These are phyloP conservation scores for Helotiales sp. DNA, from an alignment of 2,329 filamentous ascomycete species.

Conservation along the genomic window DNA sequence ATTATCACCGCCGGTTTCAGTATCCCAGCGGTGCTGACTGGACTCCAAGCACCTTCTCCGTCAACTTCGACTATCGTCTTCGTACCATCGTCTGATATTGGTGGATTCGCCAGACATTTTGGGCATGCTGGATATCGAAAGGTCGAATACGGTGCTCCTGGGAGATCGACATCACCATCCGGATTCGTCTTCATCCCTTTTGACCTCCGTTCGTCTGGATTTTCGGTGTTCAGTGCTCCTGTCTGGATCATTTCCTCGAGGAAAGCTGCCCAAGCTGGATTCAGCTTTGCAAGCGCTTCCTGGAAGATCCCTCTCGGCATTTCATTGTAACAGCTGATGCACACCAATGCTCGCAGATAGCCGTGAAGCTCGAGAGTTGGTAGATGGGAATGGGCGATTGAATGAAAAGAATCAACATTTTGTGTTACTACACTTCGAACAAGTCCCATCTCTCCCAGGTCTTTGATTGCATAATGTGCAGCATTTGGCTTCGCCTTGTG, in stretches of 20 bases:
- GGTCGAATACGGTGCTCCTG: constrained; percentile 81
- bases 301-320: constrained; percentile 76
- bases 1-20: constrained; percentile 93
- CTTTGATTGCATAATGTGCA: constrained; percentile 74
- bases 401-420: constrained; percentile 96
- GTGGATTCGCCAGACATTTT: constrained; percentile 67
- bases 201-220: constrained; percentile 66
- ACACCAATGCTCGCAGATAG: constrained; percentile 79
- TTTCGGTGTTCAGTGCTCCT: constrained; percentile 76
- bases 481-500: constrained; percentile 76
- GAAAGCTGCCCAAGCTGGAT: constrained; percentile 83
- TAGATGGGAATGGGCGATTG: constrained; percentile 69
- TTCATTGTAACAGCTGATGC: constrained; percentile 73
- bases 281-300: constrained; percentile 70
- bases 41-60: constrained; percentile 74
- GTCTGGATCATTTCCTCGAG: constrained; percentile 69
- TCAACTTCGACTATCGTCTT: constrained; percentile 67
- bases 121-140: constrained; percentile 93
- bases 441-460: constrained; percentile 70
- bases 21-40: constrained; percentile 69
- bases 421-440: constrained; percentile 83
- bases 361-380: constrained; percentile 87
- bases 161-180: constrained; percentile 91
- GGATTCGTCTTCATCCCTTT: constrained; percentile 82
- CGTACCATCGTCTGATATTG: constrained; percentile 54